Evolutionary conservation across 73 alveolate species (phyloP), one percentile per base, ranked within the genome.

Genomic region (Paramecium pentaurelia): DNA sequence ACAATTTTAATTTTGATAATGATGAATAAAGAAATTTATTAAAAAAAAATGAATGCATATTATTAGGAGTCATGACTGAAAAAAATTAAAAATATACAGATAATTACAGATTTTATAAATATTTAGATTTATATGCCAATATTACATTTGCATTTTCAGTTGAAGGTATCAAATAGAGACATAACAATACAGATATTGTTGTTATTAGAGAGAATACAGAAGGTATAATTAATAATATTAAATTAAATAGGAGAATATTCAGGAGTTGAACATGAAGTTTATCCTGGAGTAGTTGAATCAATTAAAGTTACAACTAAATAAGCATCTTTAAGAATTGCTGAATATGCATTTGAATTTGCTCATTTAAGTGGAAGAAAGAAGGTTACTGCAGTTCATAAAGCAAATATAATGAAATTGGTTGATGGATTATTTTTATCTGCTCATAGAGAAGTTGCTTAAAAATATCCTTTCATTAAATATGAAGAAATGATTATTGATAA

Each of bases 301-400:
- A 93, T 95, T 40, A 95, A 95, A 86, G 93, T 94, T 20, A 93
- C 92, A 58, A 95, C 98, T 70, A 73, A 84, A 45, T 86, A 68
- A 44, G 93, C 86, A 70, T 93, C 96, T 30, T 47, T 75, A 27
- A 89, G 95, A 71, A 92, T 95, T 40, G 98, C 98, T 38, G 94
- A 95, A 71, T 95, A 95, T 77, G 98, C 98, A 22, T 95, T 95
- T 70, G 98, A 95, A 60, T 91, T 90, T 88, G 98, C 98, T 27
- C 94, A 88, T 86, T 73, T 95, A 54, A 89, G 93, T 58, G 94
- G 95, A 49, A 71, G 98, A 51, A 95, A 95, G 94, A 93, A 93
- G 88, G 96, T 95, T 25, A 95, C 98, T 22, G 96, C 96, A 49
- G 95, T 95, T 49, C 98, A 95, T 86, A 95, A 95, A 77, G 98